Base-by-base conservation (phyloP, 2,329 filamentous ascomycete genomes). In the Microdochium bolleyi region DNA sequence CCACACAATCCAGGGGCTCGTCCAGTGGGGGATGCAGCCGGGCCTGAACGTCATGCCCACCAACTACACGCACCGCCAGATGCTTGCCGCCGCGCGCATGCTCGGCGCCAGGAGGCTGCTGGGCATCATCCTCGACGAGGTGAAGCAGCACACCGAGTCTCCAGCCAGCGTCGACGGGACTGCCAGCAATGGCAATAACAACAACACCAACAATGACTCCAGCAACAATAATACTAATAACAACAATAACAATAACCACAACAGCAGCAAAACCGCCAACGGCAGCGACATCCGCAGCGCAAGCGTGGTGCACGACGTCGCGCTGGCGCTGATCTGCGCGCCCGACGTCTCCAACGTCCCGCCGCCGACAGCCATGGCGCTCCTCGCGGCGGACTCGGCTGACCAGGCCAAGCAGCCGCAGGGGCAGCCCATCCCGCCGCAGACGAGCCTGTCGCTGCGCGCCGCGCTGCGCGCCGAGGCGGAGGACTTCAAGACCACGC, bases 51-150 rank as follows among this genome's bases (percentile, higher is more conserved):
- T 72, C 30, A 79, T 79, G 70, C 80, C 81, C 1, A 76, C 87
- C 0, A 76, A 78, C 11, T 92, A 92, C 64, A 88, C 85, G 0
- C 87, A 91, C 62, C 82, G 85, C 3, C 84, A 88, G 57, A 71
- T 90, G 2, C 76, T 88, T 9, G 75, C 78, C 0, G 82, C 78
- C 0, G 67, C 82, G 34, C 78, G 79, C 52, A 72, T 88, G 30
- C 69, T 87, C 1, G 87, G 87, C 0, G 79, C 85, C 0, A 79
- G 74, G 54, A 73, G 76, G 3, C 70, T 89, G 0, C 67, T 92
- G 1, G 67, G 75, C 2, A 69, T 82, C 5, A 79, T 92, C 22
- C 63, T 89, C 11, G 83, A 89, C 8, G 87, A 91, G 58, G 68
- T 89, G 7, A 82, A 80, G 58, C 68, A 78, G 19, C 82, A 87